Base-by-base conservation (phyloP, 305 asterid genomes). In the Fraxinus paxiana region DNA sequence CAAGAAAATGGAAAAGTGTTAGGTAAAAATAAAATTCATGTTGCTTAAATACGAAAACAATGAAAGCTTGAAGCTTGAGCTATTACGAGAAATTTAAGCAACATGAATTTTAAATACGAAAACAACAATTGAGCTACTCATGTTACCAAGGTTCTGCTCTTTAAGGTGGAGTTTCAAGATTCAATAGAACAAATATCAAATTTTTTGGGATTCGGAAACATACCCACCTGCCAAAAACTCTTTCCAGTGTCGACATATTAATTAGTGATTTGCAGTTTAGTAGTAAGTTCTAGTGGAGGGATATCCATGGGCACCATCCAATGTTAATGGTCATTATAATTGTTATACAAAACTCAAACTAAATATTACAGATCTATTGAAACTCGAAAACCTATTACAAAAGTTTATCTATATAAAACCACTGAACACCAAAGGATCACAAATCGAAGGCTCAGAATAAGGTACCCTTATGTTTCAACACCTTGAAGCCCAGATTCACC, bases 301-400 rank as follows among this genome's bases (percentile, higher is more conserved):
- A 85, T 41, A 69, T 89, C 91, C 89, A 92, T 78, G 22, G 91
- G 87, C 83, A 95, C 96, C 91, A 90, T 89, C 98, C 97, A 95
- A 56, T 88, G 90, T 77, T 90, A 86, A 24, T 69, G 80, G 20
- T 67, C 74, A 15, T 61, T 61, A 26, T 81, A 9, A 9, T 38
- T 35, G 31, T 28, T 28, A 28, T 1, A 28, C 31, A 28, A 28
- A 28, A 28, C 3, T 28, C 31, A 28, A 28, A 28, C 31, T 28
- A 28, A 28, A 28, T 28, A 28, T 2, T 28, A 28, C 31, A 28
- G 31, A 28, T 28, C 31, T 28, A 28, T 28, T 28, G 31, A 28
- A 28, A 2, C 31, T 28, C 31, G 31, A 28, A 28, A 28, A 2
- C 31, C 31, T 28, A 28, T 26, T 6, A 81, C 76, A 15, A 79